Evolutionary conservation across 2,329 filamentous ascomycete species (phyloP), one percentile per base, ranked within the genome.

Genomic region (Neurospora sp.): DNA sequence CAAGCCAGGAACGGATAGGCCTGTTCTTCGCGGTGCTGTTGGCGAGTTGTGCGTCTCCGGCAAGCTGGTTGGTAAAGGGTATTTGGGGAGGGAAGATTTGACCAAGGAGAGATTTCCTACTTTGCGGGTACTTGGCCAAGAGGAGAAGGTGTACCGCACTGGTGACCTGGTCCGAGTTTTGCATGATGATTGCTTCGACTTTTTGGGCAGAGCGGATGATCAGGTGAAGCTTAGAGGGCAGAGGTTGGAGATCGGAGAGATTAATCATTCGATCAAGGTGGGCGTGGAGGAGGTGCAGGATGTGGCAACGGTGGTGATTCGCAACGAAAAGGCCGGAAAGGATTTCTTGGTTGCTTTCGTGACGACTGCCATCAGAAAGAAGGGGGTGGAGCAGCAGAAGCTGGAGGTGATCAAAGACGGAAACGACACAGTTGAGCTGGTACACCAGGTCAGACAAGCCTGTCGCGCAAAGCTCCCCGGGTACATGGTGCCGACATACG

Each of bases 171-270:
- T 97, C 1, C 86, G 94, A 6, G 84, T 97, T 17, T 81, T 97
- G 8, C 85, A 93, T 68, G 91, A 97, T 77, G 89, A 88, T 0
- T 92, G 90, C 62, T 94, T 97, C 73, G 91, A 95, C 69, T 97
- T 97, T 77, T 83, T 96, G 2, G 94, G 95, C 2, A 88, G 95
- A 15, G 91, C 91, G 6, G 95, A 98, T 77, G 93, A 97, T 69
- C 94, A 98, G 79, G 90, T 97, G 72, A 98, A 98, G 78, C 85
- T 97, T 3, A 88, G 95, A 11, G 94, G 94, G 0, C 94, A 97
- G 78, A 86, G 94, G 15, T 85, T 98, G 0, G 95, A 98, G 76
- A 91, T 97, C 71, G 92, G 91, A 0, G 94, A 98, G 81, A 97
- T 97, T 78, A 96, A 97, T 74, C 89, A 94, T 67, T 87, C 91